These are phyloP conservation scores for Solanum paucissectum DNA, from an alignment of 257 asterid species.

Conservation along the genomic window DNA sequence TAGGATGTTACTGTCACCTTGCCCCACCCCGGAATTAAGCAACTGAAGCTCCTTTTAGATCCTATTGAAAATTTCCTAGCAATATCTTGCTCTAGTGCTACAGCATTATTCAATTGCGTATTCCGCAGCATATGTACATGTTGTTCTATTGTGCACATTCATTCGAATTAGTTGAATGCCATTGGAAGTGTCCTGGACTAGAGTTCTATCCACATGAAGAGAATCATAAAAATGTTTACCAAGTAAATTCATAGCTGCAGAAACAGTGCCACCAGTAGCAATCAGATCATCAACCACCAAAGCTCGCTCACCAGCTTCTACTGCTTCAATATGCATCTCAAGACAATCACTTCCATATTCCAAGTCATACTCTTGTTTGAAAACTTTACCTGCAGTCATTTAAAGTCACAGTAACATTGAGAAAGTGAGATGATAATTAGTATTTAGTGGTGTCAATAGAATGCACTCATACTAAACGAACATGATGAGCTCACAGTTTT, in stretches of 20 bases:
- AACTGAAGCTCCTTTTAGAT: background rate
- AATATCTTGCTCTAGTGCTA: background rate
- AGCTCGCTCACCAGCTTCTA: constrained; percentile 57
- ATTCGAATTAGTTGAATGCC: background rate
- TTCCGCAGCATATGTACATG: background rate
- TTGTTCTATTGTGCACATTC: background rate
- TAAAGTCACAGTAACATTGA: background rate
- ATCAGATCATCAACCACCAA: constrained; percentile 76
- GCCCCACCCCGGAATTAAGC: background rate
- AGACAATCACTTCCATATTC: constrained; percentile 90
- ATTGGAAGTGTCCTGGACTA: background rate
- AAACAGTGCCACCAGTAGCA: constrained; percentile 87
- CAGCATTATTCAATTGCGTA: background rate
- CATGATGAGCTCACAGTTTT: background rate
- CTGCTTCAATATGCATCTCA: constrained; percentile 81
- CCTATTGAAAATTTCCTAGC: background rate
- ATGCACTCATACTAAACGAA: background rate
- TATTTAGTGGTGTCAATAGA: background rate
- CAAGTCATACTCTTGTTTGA: constrained; percentile 66
- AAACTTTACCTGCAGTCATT: constrained; percentile 46
- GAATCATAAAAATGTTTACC: constrained; percentile 26
- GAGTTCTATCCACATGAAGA: background rate
- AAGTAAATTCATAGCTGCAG: constrained; percentile 68
- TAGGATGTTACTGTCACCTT: background rate
- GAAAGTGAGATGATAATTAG: background rate